Base-by-base conservation (phyloP, 208 protist species). In the Crithidia thermophila region DNA sequence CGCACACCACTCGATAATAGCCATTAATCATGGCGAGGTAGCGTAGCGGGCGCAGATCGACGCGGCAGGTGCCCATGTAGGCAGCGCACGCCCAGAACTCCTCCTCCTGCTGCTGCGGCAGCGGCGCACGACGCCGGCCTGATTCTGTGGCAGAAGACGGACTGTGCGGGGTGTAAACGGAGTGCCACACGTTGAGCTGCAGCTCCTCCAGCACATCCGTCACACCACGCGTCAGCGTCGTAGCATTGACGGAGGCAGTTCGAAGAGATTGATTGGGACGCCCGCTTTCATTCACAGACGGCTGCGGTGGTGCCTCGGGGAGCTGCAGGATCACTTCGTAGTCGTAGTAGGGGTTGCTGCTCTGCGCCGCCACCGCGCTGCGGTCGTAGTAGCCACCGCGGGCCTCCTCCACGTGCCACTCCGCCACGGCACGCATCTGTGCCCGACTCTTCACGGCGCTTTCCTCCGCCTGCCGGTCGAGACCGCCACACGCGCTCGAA, bases 1-100 rank as follows among this genome's bases (percentile, higher is more conserved):
- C 70, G n/a, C 60, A 69, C 37, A 72, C 40, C 18, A 94, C 69
- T 6, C 82, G 77, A 72, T 94, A 94, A 61, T 88, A 95, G 3
- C 90, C 90, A 39, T 95, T 82, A 23, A 94, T 66, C 6, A 55
- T 46, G 4, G 62, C 51, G 16, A 95, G 60, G 59, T 90, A 92
- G 5, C 87, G 85, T 59, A 95, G 74, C 6, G 87, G 81, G 28
- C 84, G 81, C 5, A 95, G 84, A 67, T 95, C 87, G 4, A 95
- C 74, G 10, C 79, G 66, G 49, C 80, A 90, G 23, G 87, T 82
- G 45, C 87, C 90, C 62, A 93, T 67, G 49, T 81, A 74, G 21
- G 86, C 83, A 0, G 84, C 75, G 10, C 64, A 73, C 4, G 74
- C 71, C 90, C 87, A 94, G 53, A 93, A 92, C n/a, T 62, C 21